Conservation (phyloP, 2,329 filamentous ascomycete genomes). For the Xylariaceae sp. region DNA sequence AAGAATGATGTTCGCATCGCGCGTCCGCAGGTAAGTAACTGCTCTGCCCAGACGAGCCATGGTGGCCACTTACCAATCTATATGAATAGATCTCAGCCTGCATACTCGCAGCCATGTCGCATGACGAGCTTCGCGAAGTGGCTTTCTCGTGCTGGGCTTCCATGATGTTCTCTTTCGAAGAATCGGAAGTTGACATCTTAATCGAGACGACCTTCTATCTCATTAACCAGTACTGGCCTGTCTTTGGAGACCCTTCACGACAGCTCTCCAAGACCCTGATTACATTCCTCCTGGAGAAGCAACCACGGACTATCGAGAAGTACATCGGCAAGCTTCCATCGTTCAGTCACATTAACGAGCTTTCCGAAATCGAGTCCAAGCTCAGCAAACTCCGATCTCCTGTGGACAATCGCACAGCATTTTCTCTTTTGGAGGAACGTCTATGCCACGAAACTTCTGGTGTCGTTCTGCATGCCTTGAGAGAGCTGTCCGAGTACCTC, state of each 20-base stretch:
- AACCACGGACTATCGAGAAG: slow-evolving; percentile 56
- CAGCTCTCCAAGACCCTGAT: slow-evolving; percentile 59
- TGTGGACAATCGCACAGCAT: slow-evolving; percentile 60
- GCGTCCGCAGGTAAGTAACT: slow-evolving; percentile 65
- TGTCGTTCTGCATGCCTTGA: slow-evolving; percentile 76
- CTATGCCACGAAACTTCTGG: slow-evolving; percentile 78
- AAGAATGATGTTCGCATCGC: slow-evolving; percentile 69
- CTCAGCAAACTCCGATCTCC: slow-evolving; percentile 60
- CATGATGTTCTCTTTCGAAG: slow-evolving; percentile 68
- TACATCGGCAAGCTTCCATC: slow-evolving; percentile 75
- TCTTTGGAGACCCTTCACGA: slow-evolving; percentile 57
- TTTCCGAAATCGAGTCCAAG: slow-evolving; percentile 62
- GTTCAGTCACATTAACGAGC: slow-evolving; percentile 61
- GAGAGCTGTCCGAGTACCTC: slow-evolving; percentile 71
- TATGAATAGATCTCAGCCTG: slow-evolving; percentile 74
- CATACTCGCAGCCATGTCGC: slow-evolving; percentile 74
- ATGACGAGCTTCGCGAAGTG: slow-evolving; percentile 66
- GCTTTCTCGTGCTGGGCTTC: slow-evolving; percentile 81
- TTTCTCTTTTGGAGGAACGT: slow-evolving; percentile 67
- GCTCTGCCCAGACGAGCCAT: neutral
- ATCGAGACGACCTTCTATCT: slow-evolving; percentile 88
- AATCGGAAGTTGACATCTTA: slow-evolving; percentile 72
- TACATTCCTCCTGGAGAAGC: slow-evolving; percentile 56
- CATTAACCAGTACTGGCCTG: slow-evolving; percentile 72
- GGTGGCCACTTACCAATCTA: slow-evolving; percentile 26